Evolutionary conservation across 371 early-diverging fungal species (phyloP), one percentile per base, ranked within the genome.

Genomic region (Umbelopsis sp.): DNA sequence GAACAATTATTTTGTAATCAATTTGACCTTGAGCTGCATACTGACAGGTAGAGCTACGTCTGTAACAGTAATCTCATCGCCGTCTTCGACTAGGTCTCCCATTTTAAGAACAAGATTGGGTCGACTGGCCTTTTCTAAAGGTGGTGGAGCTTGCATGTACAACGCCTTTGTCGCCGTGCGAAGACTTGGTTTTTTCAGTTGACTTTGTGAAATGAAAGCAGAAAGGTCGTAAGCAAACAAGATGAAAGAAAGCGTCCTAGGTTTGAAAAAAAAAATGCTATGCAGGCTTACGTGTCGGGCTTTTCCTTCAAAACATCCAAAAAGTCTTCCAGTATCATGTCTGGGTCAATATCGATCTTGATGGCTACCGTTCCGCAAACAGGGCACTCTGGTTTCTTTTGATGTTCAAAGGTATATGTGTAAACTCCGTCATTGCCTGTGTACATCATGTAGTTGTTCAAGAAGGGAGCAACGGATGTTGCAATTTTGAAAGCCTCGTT

Each of bases 371-470:
- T 79, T 6, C 96, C 95, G 74, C 99, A 98, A 3, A 97, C 97
- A 37, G 95, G 91, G 76, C 99, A 98, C 24, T 94, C 93, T 0
- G 90, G 87, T 69, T 93, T 92, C 74, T 88, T 88, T 76, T 92
- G 89, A 67, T 92, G 91, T 53, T 90, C 86, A 80, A 97, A 97
- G 1, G 96, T 94, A 72, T 94, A 91, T 3, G 96, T 94, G 78
- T 97, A 96, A 24, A 97, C 81, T 32, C 96, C 93, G 53, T 86
- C 89, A 68, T 94, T 93, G 63, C 97, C 99, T 8, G 90, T 92
- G 78, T 97, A 98, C 91, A 96, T 93, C 93, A 96, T 92, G 78
- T 96, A 98, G 76, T 97, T 97, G 80, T 96, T 87, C 68, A 98
- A 80, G 68, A 79, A 84, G 46, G 89, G 84, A 18, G 91, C 89